Base-by-base conservation (phyloP, 2,329 filamentous ascomycete species). In the Malbranchea cinnamomea region DNA sequence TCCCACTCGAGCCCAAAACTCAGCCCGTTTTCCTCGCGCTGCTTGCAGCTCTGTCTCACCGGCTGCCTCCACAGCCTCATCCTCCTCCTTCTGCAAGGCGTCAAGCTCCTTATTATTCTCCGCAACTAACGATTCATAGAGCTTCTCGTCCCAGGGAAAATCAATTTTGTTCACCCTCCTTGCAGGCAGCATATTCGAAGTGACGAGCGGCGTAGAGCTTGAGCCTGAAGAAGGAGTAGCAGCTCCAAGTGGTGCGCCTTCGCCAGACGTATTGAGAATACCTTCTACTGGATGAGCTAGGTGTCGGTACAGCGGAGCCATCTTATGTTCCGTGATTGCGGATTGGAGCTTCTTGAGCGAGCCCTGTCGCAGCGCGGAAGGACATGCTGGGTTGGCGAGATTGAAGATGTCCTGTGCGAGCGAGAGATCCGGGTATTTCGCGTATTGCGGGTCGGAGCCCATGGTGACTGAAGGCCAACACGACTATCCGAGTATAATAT, bases 31-130 rank as follows among this genome's bases (percentile, higher is more conserved):
- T 44, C 85, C 85, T 57, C 80, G 74, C 42, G 85, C 89, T 33
- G 83, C 81, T 59, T 87, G 76, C 41, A 98, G 75, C 61, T 98
- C 89, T 8, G 83, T 94, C 49, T 98, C 89, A 32, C 89, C 89
- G 36, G 87, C 87, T 57, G 91, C 85, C 67, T 98, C 89, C 23
- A 79, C 78, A 6, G 89, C 89, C 52, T 98, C 85, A 38, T 93
- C 87, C 55, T 87, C 78, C 56, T 89, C 81, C 57, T 84, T 84
- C 59, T 85, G 74, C 47, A 79, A 73, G 30, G 62, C 68, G 41
- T 79, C 77, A 27, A 87, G 62, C 62, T 87, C 79, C 47, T 71
- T 68, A 44, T 82, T 78, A 46, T 89, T 89, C 40, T 82, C 77
- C 40, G 71, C 71, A 53, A 77, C 72, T 41, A 89, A 60, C 51